Conservation (phyloP, 2,329 filamentous ascomycete genomes). For the Apiospora phragmitis region DNA sequence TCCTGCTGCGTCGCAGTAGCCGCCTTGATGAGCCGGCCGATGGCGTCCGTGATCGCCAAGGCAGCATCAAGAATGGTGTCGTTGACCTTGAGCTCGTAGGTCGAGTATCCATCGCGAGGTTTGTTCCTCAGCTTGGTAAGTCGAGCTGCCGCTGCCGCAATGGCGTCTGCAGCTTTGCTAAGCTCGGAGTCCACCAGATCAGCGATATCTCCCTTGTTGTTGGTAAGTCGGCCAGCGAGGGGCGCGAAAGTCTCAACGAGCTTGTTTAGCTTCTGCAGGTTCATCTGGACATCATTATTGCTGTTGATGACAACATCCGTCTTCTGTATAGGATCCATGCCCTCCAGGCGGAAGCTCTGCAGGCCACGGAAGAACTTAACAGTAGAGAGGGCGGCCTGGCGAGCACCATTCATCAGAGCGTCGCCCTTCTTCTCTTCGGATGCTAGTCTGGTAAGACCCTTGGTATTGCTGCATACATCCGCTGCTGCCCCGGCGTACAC, state of each 20-base stretch:
- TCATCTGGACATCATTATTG: conserved; percentile 94
- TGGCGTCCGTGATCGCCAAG: conserved; percentile 89
- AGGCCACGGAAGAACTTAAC: conserved; percentile 94
- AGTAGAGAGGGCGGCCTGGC: conserved; percentile 81
- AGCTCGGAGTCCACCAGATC: conserved; percentile 92
- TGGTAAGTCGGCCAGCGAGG: conserved; percentile 77
- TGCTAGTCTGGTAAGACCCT: conserved; percentile 88
- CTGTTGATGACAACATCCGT: conserved; percentile 96
- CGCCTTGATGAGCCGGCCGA: conserved; percentile 91
- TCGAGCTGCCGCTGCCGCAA: conserved; percentile 86
- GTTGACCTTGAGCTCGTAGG: conserved; percentile 94
- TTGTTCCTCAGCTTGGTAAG: conserved; percentile 93
- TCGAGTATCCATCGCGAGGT: conserved; percentile 91
- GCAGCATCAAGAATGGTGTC: conserved; percentile 93
- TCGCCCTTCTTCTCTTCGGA: conserved; percentile 95
- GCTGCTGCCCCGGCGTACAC: conserved; percentile 87
- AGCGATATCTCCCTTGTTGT: conserved; percentile 80
- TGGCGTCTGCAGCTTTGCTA: conserved; percentile 90
- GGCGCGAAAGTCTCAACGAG: conserved; percentile 89
- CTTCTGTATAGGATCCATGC: conserved; percentile 87
- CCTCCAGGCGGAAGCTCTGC: conserved; percentile 90
- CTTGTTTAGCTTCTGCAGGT: conserved; percentile 91
- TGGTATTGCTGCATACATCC: conserved; percentile 94
- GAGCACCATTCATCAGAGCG: conserved; percentile 76
- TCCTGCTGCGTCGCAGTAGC: conserved; percentile 92